A percentile compares a stretch with the other conserved stretches of the same genome.
These are phyloP conservation scores for Lachancea dasiensis DNA, from an alignment of 805 yeast genomes.

Conservation along the genomic window DNA sequence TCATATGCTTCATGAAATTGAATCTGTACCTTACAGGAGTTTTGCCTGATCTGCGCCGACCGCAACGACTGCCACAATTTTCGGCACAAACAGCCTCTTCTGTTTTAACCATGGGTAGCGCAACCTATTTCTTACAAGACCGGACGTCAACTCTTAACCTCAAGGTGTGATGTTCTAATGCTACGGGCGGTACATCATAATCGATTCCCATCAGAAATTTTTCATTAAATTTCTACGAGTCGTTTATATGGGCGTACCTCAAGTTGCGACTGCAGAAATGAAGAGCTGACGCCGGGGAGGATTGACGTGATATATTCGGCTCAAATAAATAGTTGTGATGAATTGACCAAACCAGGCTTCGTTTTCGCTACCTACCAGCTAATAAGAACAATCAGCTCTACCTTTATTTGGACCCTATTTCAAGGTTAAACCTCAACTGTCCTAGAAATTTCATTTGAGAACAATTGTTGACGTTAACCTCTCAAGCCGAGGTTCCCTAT, in stretches of 20 bases:
- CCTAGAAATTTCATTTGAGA: too few species aligned
- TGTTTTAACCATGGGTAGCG: background rate
- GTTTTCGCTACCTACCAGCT: too few species aligned
- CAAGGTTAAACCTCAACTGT: too few species aligned
- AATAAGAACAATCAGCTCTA: too few species aligned
- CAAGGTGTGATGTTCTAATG: background rate
- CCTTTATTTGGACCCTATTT: too few species aligned
- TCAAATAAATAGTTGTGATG: too few species aligned
- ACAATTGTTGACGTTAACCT: too few species aligned
- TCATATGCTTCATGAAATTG: conserved; percentile 23
- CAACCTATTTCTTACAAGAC: background rate
- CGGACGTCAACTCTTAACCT: background rate
- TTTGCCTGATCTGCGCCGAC: conserved; percentile 1
- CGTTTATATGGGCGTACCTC: background rate
- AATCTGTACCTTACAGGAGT: conserved; percentile 14
- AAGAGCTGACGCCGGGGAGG: background rate
- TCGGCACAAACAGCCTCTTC: background rate
- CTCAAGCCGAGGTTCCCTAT: too few species aligned
- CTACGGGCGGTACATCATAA: background rate
- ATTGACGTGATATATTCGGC: too few species aligned
- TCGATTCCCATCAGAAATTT: conserved; percentile 1
- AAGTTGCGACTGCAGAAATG: background rate
- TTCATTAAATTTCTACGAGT: background rate
- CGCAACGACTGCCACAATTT: conserved; percentile 6
- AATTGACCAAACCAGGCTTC: too few species aligned